Evolutionary conservation across 768 basidiomycete genomes (phyloP).

Genomic region (Daedaleopsis sinensis): DNA sequence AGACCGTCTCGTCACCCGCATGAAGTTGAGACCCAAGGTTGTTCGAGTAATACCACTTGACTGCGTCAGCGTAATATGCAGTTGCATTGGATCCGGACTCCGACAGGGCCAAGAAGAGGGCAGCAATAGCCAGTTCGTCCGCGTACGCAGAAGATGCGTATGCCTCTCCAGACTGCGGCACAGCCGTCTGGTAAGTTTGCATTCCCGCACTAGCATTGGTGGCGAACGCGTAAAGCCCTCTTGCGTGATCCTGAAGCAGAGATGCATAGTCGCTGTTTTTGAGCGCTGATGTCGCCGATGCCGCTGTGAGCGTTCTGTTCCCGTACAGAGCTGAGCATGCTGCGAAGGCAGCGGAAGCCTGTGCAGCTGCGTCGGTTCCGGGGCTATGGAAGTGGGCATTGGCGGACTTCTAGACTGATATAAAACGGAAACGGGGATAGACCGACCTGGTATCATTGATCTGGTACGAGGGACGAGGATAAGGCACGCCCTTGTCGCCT

Average conservation of each 20-base stretch:
- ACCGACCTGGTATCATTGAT: constrained; percentile 66
- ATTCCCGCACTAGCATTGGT: constrained; percentile 63
- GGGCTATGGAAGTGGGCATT: constrained; percentile 44
- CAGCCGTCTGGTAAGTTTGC: constrained; percentile 68
- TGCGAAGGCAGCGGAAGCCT: constrained; percentile 84
- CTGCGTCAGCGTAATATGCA: constrained; percentile 41
- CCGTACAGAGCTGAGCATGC: constrained; percentile 85
- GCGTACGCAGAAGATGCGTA: constrained; percentile 75
- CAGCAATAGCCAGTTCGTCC: constrained; percentile 78
- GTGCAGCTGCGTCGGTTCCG: constrained; percentile 89
- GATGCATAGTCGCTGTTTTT: constrained; percentile 73
- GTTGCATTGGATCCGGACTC: constrained; percentile 55
- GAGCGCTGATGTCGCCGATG: constrained; percentile 62
- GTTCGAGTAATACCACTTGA: constrained; percentile 60
- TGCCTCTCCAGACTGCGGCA: constrained; percentile 60
- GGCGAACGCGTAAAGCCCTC: constrained; percentile 76
- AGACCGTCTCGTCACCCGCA: constrained; percentile 50
- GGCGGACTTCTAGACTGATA: not conserved
- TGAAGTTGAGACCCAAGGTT: constrained; percentile 43
- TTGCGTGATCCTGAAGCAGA: constrained; percentile 72
- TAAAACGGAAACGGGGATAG: not conserved
- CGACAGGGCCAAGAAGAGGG: constrained; percentile 75
- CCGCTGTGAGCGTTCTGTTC: constrained; percentile 55
- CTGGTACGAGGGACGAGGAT: constrained; percentile 72
- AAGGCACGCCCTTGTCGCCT: constrained; percentile 77